Percentiles rank a stretch among this genome's conserved stretches.
Conservation (phyloP, 176 grass and related monocot genomes). For the Ampelocalamus luodianensis region DNA sequence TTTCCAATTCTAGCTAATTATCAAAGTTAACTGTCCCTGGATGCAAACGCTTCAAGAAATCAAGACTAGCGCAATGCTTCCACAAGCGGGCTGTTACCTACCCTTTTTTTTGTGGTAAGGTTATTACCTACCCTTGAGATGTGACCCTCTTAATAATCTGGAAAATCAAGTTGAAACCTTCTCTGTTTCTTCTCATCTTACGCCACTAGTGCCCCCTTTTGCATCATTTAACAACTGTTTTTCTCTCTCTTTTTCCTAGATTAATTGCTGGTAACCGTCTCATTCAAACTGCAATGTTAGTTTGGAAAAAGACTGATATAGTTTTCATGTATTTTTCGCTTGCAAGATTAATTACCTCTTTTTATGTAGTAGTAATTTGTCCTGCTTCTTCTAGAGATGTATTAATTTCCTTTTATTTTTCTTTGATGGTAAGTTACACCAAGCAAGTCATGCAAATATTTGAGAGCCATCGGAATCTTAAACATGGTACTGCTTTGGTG, state of each 20-base stretch:
- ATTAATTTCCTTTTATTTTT: slow-evolving; percentile 3
- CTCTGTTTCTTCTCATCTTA: slow-evolving; percentile 43
- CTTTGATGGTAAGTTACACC: slow-evolving; percentile 34
- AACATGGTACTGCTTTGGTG: slow-evolving; percentile 23
- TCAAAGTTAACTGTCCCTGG: neutral
- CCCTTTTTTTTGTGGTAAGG: slow-evolving; percentile 40
- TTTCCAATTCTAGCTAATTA: neutral
- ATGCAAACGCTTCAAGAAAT: slow-evolving; percentile 19
- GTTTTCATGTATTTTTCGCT: neutral
- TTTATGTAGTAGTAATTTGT: neutral
- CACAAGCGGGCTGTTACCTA: slow-evolving; percentile 27
- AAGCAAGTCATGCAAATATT: neutral
- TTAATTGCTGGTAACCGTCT: slow-evolving; percentile 8
- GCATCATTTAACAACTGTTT: slow-evolving; percentile 9
- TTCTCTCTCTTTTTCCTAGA: neutral
- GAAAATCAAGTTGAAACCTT: slow-evolving; percentile 41
- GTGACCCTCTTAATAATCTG: slow-evolving; percentile 54
- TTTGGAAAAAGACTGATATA: neutral
- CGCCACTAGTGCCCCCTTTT: slow-evolving; percentile 29
- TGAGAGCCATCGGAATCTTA: neutral
- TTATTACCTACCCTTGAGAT: slow-evolving; percentile 47
- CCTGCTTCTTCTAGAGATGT: slow-evolving; percentile 45
- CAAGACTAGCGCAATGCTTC: slow-evolving; percentile 24
- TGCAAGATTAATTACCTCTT: neutral
- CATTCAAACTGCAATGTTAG: neutral